Conservation (phyloP, 805 yeast species). For the Metschnikowia peoriensis region DNA sequence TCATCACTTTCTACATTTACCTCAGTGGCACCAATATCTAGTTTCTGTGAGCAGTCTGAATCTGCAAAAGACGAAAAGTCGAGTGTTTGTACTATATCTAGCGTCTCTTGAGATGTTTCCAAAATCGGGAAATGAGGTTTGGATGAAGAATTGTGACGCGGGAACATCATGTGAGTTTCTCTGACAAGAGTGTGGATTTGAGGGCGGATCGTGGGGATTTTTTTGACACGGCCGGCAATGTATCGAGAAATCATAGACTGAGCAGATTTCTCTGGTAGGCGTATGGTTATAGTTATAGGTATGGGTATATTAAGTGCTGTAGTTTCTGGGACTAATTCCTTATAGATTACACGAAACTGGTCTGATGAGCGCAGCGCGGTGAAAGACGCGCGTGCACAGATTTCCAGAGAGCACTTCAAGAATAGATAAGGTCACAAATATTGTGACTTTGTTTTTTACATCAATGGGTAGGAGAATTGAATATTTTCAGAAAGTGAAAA, state of each 20-base stretch:
- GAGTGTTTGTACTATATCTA: constrained; percentile 10
- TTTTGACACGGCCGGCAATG: background rate
- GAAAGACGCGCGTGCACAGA: too few species aligned
- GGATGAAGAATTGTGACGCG: background rate
- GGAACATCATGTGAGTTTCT: constrained; percentile 9
- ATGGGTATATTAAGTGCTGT: background rate
- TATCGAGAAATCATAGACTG: constrained; percentile 6
- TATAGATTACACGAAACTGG: too few species aligned
- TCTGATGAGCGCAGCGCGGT: too few species aligned
- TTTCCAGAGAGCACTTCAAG: too few species aligned
- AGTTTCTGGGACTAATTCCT: background rate
- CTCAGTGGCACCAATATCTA: background rate
- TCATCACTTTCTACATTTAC: constrained; percentile 17
- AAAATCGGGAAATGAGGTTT: background rate
- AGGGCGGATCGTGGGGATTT: background rate
- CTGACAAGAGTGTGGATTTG: background rate
- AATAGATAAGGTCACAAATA: too few species aligned
- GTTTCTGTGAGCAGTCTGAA: constrained; percentile 3
- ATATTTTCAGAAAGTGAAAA: too few species aligned
- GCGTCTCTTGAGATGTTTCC: constrained; percentile 14
- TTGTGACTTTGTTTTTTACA: too few species aligned
- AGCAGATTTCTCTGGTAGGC: background rate
- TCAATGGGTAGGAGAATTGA: too few species aligned
- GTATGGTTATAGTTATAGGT: background rate
- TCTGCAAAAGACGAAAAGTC: constrained; percentile 21